A percentile compares a stretch with the other conserved stretches of the same genome.
These are phyloP conservation scores for Blumeria hordei DNA, from an alignment of 2,329 filamentous ascomycete species.

Conservation along the genomic window DNA sequence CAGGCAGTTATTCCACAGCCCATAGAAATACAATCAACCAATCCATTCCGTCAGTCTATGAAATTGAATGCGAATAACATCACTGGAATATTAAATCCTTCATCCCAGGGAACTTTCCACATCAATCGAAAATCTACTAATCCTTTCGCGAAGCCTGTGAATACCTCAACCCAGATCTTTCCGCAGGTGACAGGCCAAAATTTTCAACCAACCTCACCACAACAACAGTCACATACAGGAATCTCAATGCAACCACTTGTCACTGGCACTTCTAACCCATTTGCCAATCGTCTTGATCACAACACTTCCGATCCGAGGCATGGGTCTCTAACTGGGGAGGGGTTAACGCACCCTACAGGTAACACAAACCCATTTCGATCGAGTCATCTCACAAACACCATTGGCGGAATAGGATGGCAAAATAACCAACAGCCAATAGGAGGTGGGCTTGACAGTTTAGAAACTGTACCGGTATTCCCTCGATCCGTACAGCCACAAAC, in stretches of 20 bases:
- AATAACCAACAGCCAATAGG: slow-evolving; percentile 55
- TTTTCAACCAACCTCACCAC: slow-evolving; percentile 18
- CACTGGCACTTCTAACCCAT: slow-evolving; percentile 46
- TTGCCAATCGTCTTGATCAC: slow-evolving; percentile 24
- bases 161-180: slow-evolving; percentile 15
- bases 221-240: slow-evolving; percentile 19
- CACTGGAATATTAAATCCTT: slow-evolving; percentile 22
- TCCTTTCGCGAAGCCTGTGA: slow-evolving; percentile 50
- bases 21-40: slow-evolving; percentile 42
- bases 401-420: slow-evolving; percentile 77
- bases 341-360: slow-evolving; percentile 58
- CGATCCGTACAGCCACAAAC: slow-evolving; percentile 41
- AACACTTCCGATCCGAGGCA: slow-evolving; percentile 8
- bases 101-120: slow-evolving; percentile 19
- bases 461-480: slow-evolving; percentile 68
- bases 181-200: slow-evolving; percentile 15
- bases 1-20: slow-evolving; percentile 20
- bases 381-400: slow-evolving; percentile 69
- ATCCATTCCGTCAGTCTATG: slow-evolving; percentile 88
- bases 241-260: slow-evolving; percentile 26
- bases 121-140: slow-evolving; percentile 50
- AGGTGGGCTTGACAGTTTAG: slow-evolving; percentile 53
- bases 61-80: slow-evolving; percentile 26
- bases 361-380: slow-evolving; percentile 91
- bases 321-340: slow-evolving; percentile 15